These are phyloP conservation scores for Inosperma sp. DNA, from an alignment of 768 basidiomycete species.

Conservation along the genomic window DNA sequence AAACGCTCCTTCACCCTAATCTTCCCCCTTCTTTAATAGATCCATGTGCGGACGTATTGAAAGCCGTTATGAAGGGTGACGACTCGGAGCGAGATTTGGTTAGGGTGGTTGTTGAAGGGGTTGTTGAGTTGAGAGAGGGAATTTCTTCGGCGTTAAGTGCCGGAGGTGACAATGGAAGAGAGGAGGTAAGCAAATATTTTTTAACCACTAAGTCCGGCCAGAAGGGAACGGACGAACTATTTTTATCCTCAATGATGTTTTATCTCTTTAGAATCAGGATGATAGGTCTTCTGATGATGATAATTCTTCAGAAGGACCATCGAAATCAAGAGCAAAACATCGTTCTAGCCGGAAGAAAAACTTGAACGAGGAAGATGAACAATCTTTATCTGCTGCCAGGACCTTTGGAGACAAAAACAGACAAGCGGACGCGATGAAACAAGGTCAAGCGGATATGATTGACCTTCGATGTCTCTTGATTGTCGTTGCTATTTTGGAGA, in stretches of 20 bases:
- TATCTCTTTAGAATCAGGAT: constrained; percentile 19
- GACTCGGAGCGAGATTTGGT: constrained; percentile 63
- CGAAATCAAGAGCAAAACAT: not conserved
- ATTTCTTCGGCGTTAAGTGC: no score
- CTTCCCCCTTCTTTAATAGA: constrained; percentile 79
- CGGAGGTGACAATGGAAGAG: no score
- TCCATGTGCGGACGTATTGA: constrained; percentile 79
- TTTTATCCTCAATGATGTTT: not conserved
- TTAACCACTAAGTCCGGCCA: no score
- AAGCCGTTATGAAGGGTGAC: constrained; percentile 73
- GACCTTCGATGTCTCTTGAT: constrained; percentile 81
- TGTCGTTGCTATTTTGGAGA: constrained; percentile 84
- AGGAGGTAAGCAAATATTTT: no score
- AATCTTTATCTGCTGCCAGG: no score
- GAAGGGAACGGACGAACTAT: no score
- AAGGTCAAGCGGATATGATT: constrained; percentile 61
- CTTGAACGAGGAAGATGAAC: no score
- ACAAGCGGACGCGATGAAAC: constrained; percentile 57
- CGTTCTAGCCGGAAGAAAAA: constrained; percentile 5
- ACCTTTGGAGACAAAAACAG: constrained; percentile 46
- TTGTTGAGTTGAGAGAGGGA: constrained; percentile 35
- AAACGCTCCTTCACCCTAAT: constrained; percentile 81
- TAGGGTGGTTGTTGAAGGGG: constrained; percentile 35
- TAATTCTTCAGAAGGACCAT: constrained; percentile 27
- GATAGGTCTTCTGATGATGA: constrained; percentile 25